Conservation (phyloP, 352 stramenopile genomes). For the Elongisporangium undulatum region DNA sequence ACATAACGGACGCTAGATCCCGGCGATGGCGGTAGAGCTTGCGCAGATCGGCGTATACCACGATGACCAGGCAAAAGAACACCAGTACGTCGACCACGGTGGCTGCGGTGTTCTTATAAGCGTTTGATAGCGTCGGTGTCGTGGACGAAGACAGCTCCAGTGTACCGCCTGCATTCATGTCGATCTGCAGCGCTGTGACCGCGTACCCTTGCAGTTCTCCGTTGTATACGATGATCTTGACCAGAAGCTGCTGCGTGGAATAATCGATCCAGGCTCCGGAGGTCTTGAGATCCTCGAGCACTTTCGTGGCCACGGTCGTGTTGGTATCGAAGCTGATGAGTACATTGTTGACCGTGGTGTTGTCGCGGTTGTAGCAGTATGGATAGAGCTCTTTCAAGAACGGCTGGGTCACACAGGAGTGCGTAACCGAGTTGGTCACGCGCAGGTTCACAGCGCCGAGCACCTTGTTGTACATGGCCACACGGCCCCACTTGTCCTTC, state of each 20-base stretch:
- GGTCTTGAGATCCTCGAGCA: slow-evolving; percentile 20
- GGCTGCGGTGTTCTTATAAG: slow-evolving; percentile 18
- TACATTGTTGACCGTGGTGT: slow-evolving; percentile 13
- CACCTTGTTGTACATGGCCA: slow-evolving; percentile 25
- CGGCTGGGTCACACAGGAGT: slow-evolving; percentile 20
- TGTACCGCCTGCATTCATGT: slow-evolving; percentile 27
- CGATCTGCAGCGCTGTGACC: slow-evolving; percentile 29
- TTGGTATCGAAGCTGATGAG: slow-evolving; percentile 49
- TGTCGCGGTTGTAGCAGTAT: slow-evolving; percentile 30
- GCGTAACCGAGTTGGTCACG: slow-evolving; percentile 12
- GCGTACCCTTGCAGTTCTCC: slow-evolving; percentile 42
- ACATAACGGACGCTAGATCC: slow-evolving; percentile 3
- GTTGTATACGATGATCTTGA: slow-evolving; percentile 53
- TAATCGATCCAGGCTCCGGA: slow-evolving; percentile 34
- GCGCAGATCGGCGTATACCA: slow-evolving; percentile 6
- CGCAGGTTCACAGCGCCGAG: slow-evolving; percentile 30
- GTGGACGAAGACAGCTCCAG: slow-evolving; percentile 25
- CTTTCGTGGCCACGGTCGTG: slow-evolving; percentile 13
- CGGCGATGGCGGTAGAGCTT: slow-evolving; percentile 13
- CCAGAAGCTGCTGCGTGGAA: slow-evolving; percentile 27
- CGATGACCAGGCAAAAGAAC: slow-evolving; percentile 21
- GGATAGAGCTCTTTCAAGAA: slow-evolving; percentile 38
- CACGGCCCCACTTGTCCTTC: slow-evolving; percentile 16
- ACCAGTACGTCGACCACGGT: slow-evolving; percentile 33
- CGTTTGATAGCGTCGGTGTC: slow-evolving; percentile 24